Percentiles rank a stretch among this genome's conserved stretches.
These are phyloP conservation scores for Margaritispora aquatica DNA, from an alignment of 495 filamentous ascomycete species.

Conservation along the genomic window DNA sequence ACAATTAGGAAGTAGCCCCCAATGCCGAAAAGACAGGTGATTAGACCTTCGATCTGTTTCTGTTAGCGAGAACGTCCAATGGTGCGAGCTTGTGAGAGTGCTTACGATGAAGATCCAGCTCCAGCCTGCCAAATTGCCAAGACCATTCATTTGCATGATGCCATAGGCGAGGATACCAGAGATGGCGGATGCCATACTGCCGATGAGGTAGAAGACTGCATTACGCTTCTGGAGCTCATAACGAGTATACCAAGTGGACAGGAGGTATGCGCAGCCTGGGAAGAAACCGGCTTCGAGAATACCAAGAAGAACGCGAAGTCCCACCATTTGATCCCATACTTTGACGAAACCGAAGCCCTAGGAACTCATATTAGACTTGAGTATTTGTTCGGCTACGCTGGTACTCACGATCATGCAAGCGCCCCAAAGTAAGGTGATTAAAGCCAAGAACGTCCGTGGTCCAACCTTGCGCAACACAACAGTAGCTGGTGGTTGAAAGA, in stretches of 20 bases:
- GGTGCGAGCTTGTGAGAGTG: not conserved
- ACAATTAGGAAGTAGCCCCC: slow-evolving; percentile 48
- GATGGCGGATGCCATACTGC: slow-evolving; percentile 53
- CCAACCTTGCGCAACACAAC: slow-evolving; percentile 55
- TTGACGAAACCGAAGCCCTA: slow-evolving; percentile 44
- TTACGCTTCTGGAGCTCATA: slow-evolving; percentile 62
- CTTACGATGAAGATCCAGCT: slow-evolving; percentile 44
- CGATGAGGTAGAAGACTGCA: slow-evolving; percentile 58
- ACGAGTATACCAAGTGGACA: slow-evolving; percentile 58
- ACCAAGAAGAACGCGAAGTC: slow-evolving; percentile 51
- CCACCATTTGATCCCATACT: slow-evolving; percentile 45
- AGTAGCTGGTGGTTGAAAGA: slow-evolving; percentile 56
- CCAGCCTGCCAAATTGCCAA: slow-evolving; percentile 48
- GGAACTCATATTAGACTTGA: not conserved
- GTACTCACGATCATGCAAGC: slow-evolving; percentile 31
- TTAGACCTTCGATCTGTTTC: slow-evolving; percentile 52
- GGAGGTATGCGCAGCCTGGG: slow-evolving; percentile 55
- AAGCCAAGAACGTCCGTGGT: slow-evolving; percentile 47
- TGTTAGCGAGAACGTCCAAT: slow-evolving; percentile 32
- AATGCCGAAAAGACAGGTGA: slow-evolving; percentile 54
- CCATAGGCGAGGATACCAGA: slow-evolving; percentile 60
- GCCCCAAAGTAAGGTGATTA: slow-evolving; percentile 46
- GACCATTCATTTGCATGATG: slow-evolving; percentile 51
- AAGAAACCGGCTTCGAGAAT: slow-evolving; percentile 62
- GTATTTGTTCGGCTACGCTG: not conserved